A percentile compares a stretch with the other conserved stretches of the same genome.
These are phyloP conservation scores for Bidens hawaiensis DNA, from an alignment of 140 eudicot genomes.

Conservation along the genomic window DNA sequence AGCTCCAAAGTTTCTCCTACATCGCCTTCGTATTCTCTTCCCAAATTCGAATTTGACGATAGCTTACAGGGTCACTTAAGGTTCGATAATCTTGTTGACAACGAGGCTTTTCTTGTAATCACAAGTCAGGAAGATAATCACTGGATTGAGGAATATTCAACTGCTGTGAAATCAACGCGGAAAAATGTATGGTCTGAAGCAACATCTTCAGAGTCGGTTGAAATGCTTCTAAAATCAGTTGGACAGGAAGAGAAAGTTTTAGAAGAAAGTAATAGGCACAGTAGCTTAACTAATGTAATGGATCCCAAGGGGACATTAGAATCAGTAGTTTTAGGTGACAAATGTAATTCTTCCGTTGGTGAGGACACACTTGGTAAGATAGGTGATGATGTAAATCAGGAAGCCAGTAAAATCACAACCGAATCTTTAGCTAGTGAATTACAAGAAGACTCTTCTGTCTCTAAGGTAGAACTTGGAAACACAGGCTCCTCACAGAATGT, in stretches of 20 bases:
- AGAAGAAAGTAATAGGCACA: slow-evolving; percentile 39
- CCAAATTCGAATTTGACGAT: slow-evolving; percentile 83
- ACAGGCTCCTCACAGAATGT: slow-evolving; percentile 1
- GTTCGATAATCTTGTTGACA: slow-evolving; percentile 78
- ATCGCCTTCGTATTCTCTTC: slow-evolving; percentile 57
- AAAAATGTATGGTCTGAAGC: slow-evolving; percentile 99
- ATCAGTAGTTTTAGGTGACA: slow-evolving; percentile 32
- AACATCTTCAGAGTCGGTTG: slow-evolving; percentile 96
- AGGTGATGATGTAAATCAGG: slow-evolving; percentile 28
- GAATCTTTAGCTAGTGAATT: slow-evolving; percentile 23
- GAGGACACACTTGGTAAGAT: slow-evolving; percentile 18
- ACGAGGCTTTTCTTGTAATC: slow-evolving; percentile 89
- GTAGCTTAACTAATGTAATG: slow-evolving; percentile 34
- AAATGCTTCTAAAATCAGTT: slow-evolving; percentile 92
- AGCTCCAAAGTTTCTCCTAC: slow-evolving; percentile 62
- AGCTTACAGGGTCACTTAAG: slow-evolving; percentile 71
- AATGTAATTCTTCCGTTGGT: slow-evolving; percentile 9
- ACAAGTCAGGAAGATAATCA: slow-evolving; percentile 86
- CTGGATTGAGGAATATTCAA: slow-evolving; percentile 93
- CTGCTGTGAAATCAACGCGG: slow-evolving; percentile 61
- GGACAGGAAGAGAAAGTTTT: slow-evolving; percentile 79
- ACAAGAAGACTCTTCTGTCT: slow-evolving; percentile 30
- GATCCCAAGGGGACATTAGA: slow-evolving; percentile 31
- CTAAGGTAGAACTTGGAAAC: slow-evolving; percentile 21
- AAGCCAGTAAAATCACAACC: slow-evolving; percentile 17